Evolutionary conservation across 768 basidiomycete genomes (phyloP).

Genomic region (Boletus coccyginus): DNA sequence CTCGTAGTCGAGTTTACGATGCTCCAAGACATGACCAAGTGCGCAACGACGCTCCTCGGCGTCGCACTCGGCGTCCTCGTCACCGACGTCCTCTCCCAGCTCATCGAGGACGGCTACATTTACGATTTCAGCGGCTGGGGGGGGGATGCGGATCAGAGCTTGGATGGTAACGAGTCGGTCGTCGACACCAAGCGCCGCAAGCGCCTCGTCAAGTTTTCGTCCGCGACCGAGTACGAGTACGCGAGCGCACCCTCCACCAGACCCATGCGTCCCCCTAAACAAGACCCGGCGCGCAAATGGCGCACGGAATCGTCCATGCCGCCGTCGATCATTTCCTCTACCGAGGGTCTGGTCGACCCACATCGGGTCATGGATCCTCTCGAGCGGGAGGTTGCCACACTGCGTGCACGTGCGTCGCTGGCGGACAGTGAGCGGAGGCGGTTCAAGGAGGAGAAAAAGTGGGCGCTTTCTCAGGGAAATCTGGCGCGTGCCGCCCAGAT

Average conservation of each 20-base stretch:
- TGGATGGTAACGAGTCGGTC: slow-evolving; percentile 9
- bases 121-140: slow-evolving; percentile 22
- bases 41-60: slow-evolving; percentile 61
- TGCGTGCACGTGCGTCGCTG: slow-evolving; percentile 73
- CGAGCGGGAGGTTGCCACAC: slow-evolving; percentile 71
- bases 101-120: slow-evolving; percentile 50
- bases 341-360: slow-evolving; percentile 62
- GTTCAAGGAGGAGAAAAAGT: slow-evolving; percentile 84
- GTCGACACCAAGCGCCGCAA: slow-evolving; percentile 32
- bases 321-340: slow-evolving; percentile 66
- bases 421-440: slow-evolving; percentile 82
- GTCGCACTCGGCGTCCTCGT: slow-evolving; percentile 65
- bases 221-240: slow-evolving; percentile 40
- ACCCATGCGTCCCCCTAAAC: slow-evolving; percentile 27
- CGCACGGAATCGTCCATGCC: slow-evolving; percentile 34
- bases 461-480: slow-evolving; percentile 81
- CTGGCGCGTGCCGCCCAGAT: slow-evolving; percentile 70
- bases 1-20: slow-evolving; percentile 62
- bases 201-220: slow-evolving; percentile 47
- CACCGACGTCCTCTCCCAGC: slow-evolving; percentile 68
- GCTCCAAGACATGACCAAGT: slow-evolving; percentile 51
- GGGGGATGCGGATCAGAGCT: slow-evolving; percentile 19
- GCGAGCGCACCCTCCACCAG: slow-evolving; percentile 17
- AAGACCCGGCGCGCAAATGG: slow-evolving; percentile 30
- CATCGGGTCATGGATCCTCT: slow-evolving; percentile 56